Conservation (phyloP, 495 filamentous ascomycete species). For the Trichoderma virens region DNA sequence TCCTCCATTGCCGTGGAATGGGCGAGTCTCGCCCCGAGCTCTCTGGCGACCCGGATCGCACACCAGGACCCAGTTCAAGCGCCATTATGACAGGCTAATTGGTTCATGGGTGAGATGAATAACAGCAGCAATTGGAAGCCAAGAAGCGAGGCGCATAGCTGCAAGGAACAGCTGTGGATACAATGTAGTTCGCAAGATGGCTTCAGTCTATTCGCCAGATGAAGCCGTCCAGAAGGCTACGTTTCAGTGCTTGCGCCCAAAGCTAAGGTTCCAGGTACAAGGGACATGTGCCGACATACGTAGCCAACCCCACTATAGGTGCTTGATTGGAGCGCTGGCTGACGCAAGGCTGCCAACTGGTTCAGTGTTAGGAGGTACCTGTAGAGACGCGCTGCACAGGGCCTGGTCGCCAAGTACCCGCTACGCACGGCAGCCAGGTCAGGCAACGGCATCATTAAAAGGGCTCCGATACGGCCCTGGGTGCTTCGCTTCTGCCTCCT, state of each 20-base stretch:
- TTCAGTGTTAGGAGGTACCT: too few relatives aligned
- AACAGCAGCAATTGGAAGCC: slow-evolving; percentile 1
- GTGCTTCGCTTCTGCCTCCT: neutral
- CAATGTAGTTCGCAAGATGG: neutral
- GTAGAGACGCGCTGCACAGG: neutral
- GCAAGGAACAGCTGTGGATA: neutral
- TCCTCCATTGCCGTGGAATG: slow-evolving; percentile 52
- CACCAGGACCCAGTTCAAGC: slow-evolving; percentile 58
- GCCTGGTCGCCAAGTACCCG: neutral
- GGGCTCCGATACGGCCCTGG: neutral
- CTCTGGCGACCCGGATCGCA: slow-evolving; percentile 64
- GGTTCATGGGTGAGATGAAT: slow-evolving; percentile 18
- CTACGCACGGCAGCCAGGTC: neutral
- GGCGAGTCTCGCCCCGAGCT: slow-evolving; percentile 71
- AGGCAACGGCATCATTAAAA: neutral
- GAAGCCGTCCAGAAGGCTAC: slow-evolving; percentile 9
- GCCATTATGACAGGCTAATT: slow-evolving; percentile 44
- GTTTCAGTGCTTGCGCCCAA: slow-evolving; percentile 9
- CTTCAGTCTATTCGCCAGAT: neutral
- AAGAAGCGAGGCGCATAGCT: neutral
- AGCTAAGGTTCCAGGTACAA: neutral
- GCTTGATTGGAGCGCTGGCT: slow-evolving; percentile 1
- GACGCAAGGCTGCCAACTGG: neutral
- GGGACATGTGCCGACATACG: neutral
- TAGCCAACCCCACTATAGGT: slow-evolving; percentile 6